Conservation (phyloP, 768 basidiomycete genomes). For the Amanita polypyramis region DNA sequence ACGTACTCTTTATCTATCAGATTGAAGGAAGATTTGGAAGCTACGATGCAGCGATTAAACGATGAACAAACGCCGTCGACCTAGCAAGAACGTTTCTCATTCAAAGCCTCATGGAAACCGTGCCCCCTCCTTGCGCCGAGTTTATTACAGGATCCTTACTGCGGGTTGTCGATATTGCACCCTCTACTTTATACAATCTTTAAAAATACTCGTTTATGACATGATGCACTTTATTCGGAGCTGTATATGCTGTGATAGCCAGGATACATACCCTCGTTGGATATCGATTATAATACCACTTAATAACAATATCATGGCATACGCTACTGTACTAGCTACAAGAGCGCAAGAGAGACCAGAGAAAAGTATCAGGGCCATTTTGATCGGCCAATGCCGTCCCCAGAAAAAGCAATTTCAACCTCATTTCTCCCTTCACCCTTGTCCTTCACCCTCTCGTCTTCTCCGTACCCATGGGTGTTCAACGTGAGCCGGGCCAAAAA, state of each 20-base stretch:
- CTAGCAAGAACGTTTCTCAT: slow-evolving; percentile 4
- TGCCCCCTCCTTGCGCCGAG: neutral
- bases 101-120: neutral
- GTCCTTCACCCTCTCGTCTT: slow-evolving; percentile 14
- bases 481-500: slow-evolving; percentile 84
- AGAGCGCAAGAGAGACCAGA: neutral
- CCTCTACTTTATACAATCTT: slow-evolving; percentile 3
- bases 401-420: neutral
- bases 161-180: neutral
- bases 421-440: slow-evolving; percentile 15
- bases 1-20: slow-evolving; percentile 26
- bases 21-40: slow-evolving; percentile 58
- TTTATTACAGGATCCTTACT: neutral
- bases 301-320: slow-evolving; percentile 4
- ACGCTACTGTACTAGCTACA: too few relatives aligned
- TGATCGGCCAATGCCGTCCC: slow-evolving; percentile 1
- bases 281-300: slow-evolving; percentile 6
- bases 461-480: slow-evolving; percentile 54
- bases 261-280: slow-evolving; percentile 5
- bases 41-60: slow-evolving; percentile 33
- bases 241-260: slow-evolving; percentile 2
- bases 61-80: slow-evolving; percentile 15
- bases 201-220: slow-evolving; percentile 1
- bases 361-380: neutral
- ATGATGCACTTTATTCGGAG: neutral